phyloP scores from a whole-genome alignment of 345 rosid genomes.

The Pugionium dolabratum region DNA sequence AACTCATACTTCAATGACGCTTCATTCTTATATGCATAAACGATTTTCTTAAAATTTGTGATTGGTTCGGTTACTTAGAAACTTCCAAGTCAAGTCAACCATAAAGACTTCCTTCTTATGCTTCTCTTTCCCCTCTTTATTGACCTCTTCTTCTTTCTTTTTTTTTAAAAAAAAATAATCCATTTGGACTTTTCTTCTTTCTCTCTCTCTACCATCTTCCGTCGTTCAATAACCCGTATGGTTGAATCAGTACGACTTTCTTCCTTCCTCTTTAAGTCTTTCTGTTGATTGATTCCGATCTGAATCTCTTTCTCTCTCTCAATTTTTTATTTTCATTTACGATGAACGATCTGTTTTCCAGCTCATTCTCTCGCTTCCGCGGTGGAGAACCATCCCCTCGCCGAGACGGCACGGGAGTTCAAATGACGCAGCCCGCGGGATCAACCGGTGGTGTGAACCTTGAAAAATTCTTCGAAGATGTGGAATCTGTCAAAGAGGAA shows the following conservation, averaged over 20 bases:
- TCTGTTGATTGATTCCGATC: conserved; percentile 19
- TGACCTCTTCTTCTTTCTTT: conserved; percentile 27
- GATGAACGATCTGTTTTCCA: conserved; percentile 83
- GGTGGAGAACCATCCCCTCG: conserved; percentile 51
- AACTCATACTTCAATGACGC: too few relatives aligned
- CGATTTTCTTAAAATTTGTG: too few relatives aligned
- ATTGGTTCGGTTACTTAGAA: conserved; percentile 16
- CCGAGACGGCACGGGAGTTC: conserved; percentile 33
- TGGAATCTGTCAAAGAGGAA: conserved; percentile 79
- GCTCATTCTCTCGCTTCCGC: conserved; percentile 67
- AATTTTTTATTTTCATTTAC: not conserved
- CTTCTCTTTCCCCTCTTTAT: conserved; percentile 15
- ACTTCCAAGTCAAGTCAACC: conserved; percentile 42
- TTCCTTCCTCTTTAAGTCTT: not conserved
- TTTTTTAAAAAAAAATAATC: not conserved
- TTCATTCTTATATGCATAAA: too few relatives aligned
- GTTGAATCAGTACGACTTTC: conserved; percentile 34
- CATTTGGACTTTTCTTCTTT: conserved; percentile 16
- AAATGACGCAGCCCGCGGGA: conserved; percentile 37
- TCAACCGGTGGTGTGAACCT: conserved; percentile 65
- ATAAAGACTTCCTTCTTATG: conserved; percentile 16
- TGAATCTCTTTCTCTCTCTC: conserved; percentile 12
- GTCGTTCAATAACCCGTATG: conserved; percentile 24
- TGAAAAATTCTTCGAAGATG: conserved; percentile 82
- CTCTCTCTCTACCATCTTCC: not conserved